phyloP scores from a whole-genome alignment of 352 stramenopile genomes.

The Phytopythium boreale region DNA sequence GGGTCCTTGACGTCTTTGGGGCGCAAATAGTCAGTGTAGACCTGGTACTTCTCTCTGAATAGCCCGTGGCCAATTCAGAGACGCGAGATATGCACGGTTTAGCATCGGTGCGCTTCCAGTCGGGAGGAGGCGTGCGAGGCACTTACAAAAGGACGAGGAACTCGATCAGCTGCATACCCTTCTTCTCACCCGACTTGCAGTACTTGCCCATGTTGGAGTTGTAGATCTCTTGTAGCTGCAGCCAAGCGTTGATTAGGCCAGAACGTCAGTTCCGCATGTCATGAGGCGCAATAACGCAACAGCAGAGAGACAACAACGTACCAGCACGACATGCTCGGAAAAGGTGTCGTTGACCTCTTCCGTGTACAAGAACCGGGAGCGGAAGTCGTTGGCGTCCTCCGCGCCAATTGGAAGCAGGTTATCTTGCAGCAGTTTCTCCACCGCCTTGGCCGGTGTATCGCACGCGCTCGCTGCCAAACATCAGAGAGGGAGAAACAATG shows the following conservation, averaged over 20 bases:
- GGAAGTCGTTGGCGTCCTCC: constrained; percentile 73
- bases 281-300: background rate
- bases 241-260: background rate
- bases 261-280: background rate
- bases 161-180: constrained; percentile 72
- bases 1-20: constrained; percentile 65
- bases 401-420: constrained; percentile 41
- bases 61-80: background rate
- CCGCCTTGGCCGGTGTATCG: constrained; percentile 62
- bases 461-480: constrained; percentile 45
- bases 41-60: constrained; percentile 55
- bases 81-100: background rate
- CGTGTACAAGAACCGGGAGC: constrained; percentile 65
- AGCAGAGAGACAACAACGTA: constrained; percentile 14
- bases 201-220: constrained; percentile 70
- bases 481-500: constrained; percentile 2
- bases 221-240: constrained; percentile 70
- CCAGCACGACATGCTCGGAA: constrained; percentile 66
- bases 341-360: constrained; percentile 76
- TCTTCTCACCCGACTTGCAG: constrained; percentile 73
- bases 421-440: constrained; percentile 65
- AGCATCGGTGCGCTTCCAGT: background rate
- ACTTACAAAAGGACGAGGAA: constrained; percentile 55
- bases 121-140: background rate
- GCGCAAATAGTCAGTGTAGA: constrained; percentile 63